Percentiles rank a stretch among this genome's conserved stretches.
These are phyloP conservation scores for Myxozyma geophila DNA, from an alignment of 805 yeast genomes.

Conservation along the genomic window DNA sequence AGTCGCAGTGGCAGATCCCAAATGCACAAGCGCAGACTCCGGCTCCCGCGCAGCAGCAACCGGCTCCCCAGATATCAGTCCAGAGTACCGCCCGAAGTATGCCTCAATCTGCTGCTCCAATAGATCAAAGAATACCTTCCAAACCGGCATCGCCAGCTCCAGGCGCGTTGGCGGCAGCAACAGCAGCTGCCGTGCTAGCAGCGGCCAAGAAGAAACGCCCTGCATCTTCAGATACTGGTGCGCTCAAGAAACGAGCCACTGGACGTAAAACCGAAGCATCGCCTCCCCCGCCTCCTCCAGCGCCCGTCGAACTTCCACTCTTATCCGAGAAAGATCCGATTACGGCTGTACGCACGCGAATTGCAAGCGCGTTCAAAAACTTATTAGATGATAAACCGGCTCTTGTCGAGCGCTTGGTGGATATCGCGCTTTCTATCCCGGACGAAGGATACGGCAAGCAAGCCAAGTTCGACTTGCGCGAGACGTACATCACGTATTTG, in stretches of 20 bases:
- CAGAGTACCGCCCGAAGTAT: neutral
- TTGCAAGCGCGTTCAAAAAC: conserved; percentile 33
- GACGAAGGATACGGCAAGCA: conserved; percentile 34
- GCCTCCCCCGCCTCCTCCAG: conserved; percentile 8
- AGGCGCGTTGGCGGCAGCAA: neutral
- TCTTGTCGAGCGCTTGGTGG: conserved; percentile 30
- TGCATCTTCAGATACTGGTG: neutral
- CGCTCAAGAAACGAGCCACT: neutral
- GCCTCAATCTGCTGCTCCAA: neutral
- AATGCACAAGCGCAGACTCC: neutral
- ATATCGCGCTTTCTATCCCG: conserved; percentile 33
- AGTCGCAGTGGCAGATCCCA: conserved; percentile 8
- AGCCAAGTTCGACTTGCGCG: conserved; percentile 33
- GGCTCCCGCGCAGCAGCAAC: neutral
- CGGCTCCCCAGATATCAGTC: neutral
- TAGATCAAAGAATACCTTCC: too few species aligned
- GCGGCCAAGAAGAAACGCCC: conserved; percentile 12
- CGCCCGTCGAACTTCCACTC: conserved; percentile 27
- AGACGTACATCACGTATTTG: conserved; percentile 25
- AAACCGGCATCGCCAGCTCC: neutral
- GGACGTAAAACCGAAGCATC: neutral
- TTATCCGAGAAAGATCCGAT: conserved; percentile 34
- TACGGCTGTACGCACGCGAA: conserved; percentile 26
- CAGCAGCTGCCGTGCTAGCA: neutral
- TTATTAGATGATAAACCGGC: conserved; percentile 18